phyloP scores from a whole-genome alignment of 805 yeast genomes.

The Metschnikowia similis region DNA sequence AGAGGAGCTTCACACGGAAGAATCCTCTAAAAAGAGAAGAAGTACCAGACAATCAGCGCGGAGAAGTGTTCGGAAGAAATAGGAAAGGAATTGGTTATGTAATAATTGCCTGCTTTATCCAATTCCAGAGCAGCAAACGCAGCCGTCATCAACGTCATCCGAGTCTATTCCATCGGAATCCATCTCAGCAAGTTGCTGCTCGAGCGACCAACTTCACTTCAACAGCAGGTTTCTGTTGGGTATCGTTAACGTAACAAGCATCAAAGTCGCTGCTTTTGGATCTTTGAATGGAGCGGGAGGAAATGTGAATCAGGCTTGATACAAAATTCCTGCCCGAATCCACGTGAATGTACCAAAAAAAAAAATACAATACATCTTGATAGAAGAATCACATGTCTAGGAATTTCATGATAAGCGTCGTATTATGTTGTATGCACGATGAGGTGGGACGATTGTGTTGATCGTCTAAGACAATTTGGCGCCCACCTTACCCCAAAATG shows the following conservation, averaged over 20 bases:
- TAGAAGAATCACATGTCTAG: too few species aligned
- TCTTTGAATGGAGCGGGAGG: conserved; percentile 2
- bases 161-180: conserved; percentile 17
- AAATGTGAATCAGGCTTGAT: not conserved
- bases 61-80: conserved; percentile 12
- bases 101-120: conserved; percentile 10
- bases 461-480: conserved; percentile 16
- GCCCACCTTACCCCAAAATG: conserved; percentile 56
- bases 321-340: not conserved
- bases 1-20: not conserved
- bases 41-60: conserved; percentile 13
- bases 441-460: not conserved
- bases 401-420: not conserved
- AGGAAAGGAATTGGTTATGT: too few species aligned
- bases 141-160: conserved; percentile 16
- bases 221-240: conserved; percentile 1
- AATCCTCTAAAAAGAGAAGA: conserved; percentile 13
- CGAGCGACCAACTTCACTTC: conserved; percentile 15
- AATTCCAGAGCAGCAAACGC: conserved; percentile 18
- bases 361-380: too few species aligned
- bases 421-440: not conserved
- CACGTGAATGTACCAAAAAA: not conserved
- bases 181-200: conserved; percentile 18
- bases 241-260: not conserved
- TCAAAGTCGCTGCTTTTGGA: not conserved